Percentiles rank a stretch among this genome's conserved stretches.
These are phyloP conservation scores for Microstroma glucosiphilum DNA, from an alignment of 1,284 basidiomycete genomes.

Conservation along the genomic window DNA sequence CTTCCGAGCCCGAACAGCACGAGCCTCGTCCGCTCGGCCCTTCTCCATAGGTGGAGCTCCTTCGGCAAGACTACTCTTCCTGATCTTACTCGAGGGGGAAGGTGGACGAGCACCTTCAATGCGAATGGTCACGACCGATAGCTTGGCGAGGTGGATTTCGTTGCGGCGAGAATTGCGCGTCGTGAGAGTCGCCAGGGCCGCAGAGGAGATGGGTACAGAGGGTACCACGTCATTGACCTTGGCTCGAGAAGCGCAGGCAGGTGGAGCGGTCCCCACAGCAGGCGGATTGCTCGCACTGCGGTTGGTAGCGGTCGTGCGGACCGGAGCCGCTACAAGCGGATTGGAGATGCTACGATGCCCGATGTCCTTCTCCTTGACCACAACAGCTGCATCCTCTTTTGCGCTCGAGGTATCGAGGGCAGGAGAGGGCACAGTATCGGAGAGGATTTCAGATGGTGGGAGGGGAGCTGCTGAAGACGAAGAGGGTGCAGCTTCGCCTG, in stretches of 20 bases:
- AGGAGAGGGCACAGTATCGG: too few relatives aligned
- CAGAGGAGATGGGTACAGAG: slow-evolving; percentile 5
- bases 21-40: not conserved
- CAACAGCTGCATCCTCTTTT: not conserved
- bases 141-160: slow-evolving; percentile 6
- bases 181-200: slow-evolving; percentile 5
- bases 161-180: slow-evolving; percentile 5
- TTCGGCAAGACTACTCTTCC: not conserved
- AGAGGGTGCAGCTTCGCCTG: too few relatives aligned
- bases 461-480: too few relatives aligned
- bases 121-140: slow-evolving; percentile 2
- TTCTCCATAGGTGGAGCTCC: not conserved
- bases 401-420: not conserved
- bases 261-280: not conserved
- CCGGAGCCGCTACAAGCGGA: not conserved
- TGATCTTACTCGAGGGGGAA: slow-evolving; percentile 8
- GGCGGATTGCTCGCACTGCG: not conserved
- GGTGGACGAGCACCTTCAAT: slow-evolving; percentile 10
- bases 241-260: not conserved
- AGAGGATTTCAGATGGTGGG: too few relatives aligned
- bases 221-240: not conserved
- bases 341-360: not conserved
- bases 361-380: not conserved
- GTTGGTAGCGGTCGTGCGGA: not conserved
- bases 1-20: slow-evolving; percentile 6